A percentile compares a stretch with the other conserved stretches of the same genome.
phyloP scores from a whole-genome alignment of 192 early-diverging fungal species.

The Oehlia diaphana region DNA sequence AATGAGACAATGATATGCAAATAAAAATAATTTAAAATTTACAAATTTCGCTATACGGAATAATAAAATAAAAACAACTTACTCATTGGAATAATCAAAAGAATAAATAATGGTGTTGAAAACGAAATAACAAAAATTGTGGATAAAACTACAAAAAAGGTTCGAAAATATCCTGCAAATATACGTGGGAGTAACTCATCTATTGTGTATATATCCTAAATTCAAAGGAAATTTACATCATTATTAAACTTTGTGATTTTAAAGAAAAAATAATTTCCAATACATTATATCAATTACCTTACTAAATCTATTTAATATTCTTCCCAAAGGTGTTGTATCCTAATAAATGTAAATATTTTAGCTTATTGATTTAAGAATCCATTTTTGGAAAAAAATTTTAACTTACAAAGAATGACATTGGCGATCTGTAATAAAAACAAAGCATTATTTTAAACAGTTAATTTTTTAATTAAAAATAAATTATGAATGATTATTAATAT shows the following conservation, averaged over 20 bases:
- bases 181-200: conserved; percentile 67
- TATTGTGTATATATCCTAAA: conserved; percentile 44
- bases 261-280: conserved; percentile 22
- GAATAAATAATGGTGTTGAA: conserved; percentile 17
- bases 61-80: conserved; percentile 29
- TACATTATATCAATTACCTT: conserved; percentile 61
- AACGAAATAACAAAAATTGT: conserved; percentile 41
- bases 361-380: background rate
- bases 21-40: background rate
- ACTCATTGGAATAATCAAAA: conserved; percentile 15
- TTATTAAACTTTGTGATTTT: background rate
- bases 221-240: conserved; percentile 32
- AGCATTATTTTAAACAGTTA: too few relatives aligned
- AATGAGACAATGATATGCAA: conserved; percentile 35
- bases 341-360: conserved; percentile 1
- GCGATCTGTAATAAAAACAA: conserved; percentile 37
- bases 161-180: conserved; percentile 52
- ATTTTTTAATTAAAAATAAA: background rate
- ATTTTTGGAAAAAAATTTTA: background rate
- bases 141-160: conserved; percentile 44
- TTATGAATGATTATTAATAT: background rate
- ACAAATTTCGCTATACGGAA: background rate
- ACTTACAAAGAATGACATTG: conserved; percentile 69
- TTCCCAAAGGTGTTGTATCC: conserved; percentile 74
- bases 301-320: conserved; percentile 76